These are phyloP conservation scores for Cordyceps javanica DNA, from an alignment of 2,329 filamentous ascomycete genomes.

Conservation along the genomic window DNA sequence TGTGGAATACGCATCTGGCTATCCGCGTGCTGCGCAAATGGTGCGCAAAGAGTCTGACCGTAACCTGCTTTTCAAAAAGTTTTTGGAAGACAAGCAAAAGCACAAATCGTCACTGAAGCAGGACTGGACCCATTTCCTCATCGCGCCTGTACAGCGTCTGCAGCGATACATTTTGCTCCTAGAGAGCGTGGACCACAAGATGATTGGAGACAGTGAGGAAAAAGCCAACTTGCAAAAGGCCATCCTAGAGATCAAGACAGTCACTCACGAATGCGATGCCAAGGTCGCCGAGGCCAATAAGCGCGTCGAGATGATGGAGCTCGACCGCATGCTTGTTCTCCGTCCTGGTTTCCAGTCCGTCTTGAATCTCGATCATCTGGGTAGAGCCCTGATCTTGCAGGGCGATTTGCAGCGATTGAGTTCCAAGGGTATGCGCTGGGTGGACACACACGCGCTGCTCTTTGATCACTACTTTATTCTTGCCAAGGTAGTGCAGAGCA, in stretches of 20 bases:
- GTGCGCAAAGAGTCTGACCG: conserved; percentile 78
- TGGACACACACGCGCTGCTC: conserved; percentile 86
- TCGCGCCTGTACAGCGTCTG: conserved; percentile 78
- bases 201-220: conserved; percentile 78
- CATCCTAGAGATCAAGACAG: conserved; percentile 83
- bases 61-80: conserved; percentile 80
- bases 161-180: conserved; percentile 86
- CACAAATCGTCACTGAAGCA: conserved; percentile 77
- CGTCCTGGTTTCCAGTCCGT: conserved; percentile 84
- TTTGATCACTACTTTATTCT: conserved; percentile 97
- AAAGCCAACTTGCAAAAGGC: conserved; percentile 77
- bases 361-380: conserved; percentile 89
- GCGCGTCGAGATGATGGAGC: conserved; percentile 81
- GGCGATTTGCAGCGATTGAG: conserved; percentile 87
- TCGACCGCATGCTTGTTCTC: conserved; percentile 76
- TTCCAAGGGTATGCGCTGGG: conserved; percentile 82
- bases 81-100: conserved; percentile 72
- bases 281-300: conserved; percentile 90
- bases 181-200: conserved; percentile 76
- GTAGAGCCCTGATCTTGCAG: conserved; percentile 79
- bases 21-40: conserved; percentile 75
- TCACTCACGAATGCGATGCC: conserved; percentile 84
- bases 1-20: conserved; percentile 84
- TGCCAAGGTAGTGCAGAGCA: conserved; percentile 69
- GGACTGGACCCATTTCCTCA: conserved; percentile 91